Evolutionary conservation across 495 filamentous ascomycete genomes (phyloP).

Genomic region (Mytilinidion resinicola): DNA sequence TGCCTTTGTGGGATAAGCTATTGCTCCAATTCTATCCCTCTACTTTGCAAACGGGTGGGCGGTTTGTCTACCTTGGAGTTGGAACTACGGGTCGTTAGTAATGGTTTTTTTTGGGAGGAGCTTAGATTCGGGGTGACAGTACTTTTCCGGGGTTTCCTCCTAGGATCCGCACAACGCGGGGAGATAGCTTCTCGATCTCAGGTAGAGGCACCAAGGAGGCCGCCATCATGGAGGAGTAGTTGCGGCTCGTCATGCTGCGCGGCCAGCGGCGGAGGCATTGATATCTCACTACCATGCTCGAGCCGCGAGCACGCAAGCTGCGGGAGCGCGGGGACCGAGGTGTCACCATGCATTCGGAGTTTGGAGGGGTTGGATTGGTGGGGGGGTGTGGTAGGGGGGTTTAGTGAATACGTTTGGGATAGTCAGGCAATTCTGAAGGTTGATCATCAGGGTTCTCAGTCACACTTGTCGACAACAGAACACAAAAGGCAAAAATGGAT

Average conservation of each 20-base stretch:
- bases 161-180: conserved; percentile 35
- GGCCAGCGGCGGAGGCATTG: too few species aligned
- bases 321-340: too few species aligned
- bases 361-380: conserved; percentile 2
- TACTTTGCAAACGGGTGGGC: too few species aligned
- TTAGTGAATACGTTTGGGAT: not conserved
- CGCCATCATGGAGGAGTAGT: conserved; percentile 24
- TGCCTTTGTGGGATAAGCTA: conserved; percentile 24
- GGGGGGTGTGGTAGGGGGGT: not conserved
- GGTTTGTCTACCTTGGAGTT: conserved; percentile 40
- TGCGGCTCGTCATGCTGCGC: not conserved
- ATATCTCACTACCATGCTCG: too few species aligned
- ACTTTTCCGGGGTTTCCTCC: conserved; percentile 41
- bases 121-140: not conserved
- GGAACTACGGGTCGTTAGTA: conserved; percentile 29
- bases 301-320: too few species aligned
- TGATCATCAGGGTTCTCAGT: conserved; percentile 1
- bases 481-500: conserved; percentile 7
- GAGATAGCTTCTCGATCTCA: conserved; percentile 33
- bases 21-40: too few species aligned
- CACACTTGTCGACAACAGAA: not conserved
- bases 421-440: not conserved
- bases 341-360: conserved; percentile 8
- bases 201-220: conserved; percentile 29
- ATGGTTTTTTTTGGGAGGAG: not conserved